Percentiles rank a stretch among this genome's conserved stretches.
phyloP scores from a whole-genome alignment of 352 stramenopile genomes.

The Phytophthora sp. region DNA sequence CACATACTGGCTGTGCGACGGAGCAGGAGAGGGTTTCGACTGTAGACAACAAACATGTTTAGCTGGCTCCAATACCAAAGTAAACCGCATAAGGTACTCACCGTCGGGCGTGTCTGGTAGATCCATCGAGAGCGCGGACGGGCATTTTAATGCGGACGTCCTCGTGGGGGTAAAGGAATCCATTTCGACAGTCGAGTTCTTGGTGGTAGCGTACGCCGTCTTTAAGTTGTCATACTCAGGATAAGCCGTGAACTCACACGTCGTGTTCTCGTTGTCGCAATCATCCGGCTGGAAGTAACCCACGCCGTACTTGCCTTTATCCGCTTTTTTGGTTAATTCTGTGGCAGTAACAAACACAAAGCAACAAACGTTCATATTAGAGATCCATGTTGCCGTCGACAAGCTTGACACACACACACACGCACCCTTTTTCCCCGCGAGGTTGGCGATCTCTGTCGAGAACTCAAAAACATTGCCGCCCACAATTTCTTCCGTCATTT shows the following conservation, averaged over 20 bases:
- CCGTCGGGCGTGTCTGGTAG: constrained; percentile 47
- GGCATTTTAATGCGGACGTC: constrained; percentile 46
- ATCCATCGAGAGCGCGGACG: constrained; percentile 42
- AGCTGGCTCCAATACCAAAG: neutral
- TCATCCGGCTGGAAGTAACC: constrained; percentile 70
- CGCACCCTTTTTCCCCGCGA: constrained; percentile 48
- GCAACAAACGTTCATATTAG: neutral
- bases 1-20: constrained; percentile 44
- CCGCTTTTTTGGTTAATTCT: constrained; percentile 51
- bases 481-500: constrained; percentile 77
- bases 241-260: constrained; percentile 62
- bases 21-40: constrained; percentile 50
- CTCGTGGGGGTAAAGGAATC: constrained; percentile 43
- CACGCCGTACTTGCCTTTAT: constrained; percentile 66
- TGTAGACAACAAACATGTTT: constrained; percentile 12
- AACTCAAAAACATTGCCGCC: constrained; percentile 87
- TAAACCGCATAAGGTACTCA: constrained; percentile 4
- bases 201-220: constrained; percentile 51
- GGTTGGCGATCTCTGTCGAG: constrained; percentile 73
- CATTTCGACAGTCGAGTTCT: constrained; percentile 52
- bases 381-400: neutral
- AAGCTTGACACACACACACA: constrained; percentile 1
- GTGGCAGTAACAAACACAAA: too few relatives aligned
- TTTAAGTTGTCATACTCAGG: constrained; percentile 66
- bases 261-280: constrained; percentile 55